Base-by-base conservation (phyloP, 2,329 filamentous ascomycete genomes). In the Pseudogymnoascus sp. region DNA sequence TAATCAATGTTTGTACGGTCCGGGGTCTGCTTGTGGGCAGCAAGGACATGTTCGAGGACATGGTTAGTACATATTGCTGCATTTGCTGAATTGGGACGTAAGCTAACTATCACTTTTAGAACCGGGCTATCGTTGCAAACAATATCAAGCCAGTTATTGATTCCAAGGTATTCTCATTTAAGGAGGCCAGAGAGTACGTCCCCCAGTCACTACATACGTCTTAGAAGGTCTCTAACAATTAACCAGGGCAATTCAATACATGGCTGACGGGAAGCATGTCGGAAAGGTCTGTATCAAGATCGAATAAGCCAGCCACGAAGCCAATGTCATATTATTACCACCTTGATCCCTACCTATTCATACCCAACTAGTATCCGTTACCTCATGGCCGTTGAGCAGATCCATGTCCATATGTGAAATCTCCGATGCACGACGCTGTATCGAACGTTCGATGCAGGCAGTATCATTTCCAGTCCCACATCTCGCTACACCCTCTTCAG, bases 261-360 rank as follows among this genome's bases (percentile, higher is more conserved):
- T 80, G 77, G 81, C 75, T 77, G 78, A 76, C 39, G 77, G 80
- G 69, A 81, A 80, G 67, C 80, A 83, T 69, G 77, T 82, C 67
- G 79, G 80, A 43, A 82, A 82, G 70, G 67, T 82, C 63, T 69
- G 73, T 11, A 76, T 82, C 65, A 77, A 71, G 66, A 73, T 73
- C 37, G 67, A 68, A 2, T 72, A 71, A 36, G 43, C 61, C 16
- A 19, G 8, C 39, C 16, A 43, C 43, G 13, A 62, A 36, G 16
- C 28, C 21, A 62, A 37, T 63, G 60, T 14, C 19, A 63, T 60
- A 41, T 14, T 57, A 21, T 21, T 14, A 57, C 11, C 8, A 21
- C 57, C 57, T 31, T 61, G 19, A 41, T 31, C 39, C 39, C 36
- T 37, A 39, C 19, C 19, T 19, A 25, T 41, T 41, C 19, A 13